A percentile compares a stretch with the other conserved stretches of the same genome.
These are phyloP conservation scores for Cercospora berteroae DNA, from an alignment of 2,329 filamentous ascomycete species.

Conservation along the genomic window DNA sequence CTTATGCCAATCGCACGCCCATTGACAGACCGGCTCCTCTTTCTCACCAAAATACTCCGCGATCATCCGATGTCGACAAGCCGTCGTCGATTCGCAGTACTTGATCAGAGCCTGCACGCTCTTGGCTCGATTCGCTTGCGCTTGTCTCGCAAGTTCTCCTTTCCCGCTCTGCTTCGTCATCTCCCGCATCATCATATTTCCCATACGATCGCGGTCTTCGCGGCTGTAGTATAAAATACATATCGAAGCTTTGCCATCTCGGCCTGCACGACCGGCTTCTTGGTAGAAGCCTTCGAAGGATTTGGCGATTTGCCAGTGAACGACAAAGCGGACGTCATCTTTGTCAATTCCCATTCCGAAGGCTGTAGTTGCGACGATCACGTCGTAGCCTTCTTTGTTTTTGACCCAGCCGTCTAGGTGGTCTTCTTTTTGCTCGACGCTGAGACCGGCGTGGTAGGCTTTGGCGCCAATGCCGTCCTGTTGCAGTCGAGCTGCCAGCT, in stretches of 20 bases:
- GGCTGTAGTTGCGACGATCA: conserved; percentile 91
- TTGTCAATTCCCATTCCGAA: conserved; percentile 99
- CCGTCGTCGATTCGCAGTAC: conserved; percentile 75
- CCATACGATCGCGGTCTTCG: conserved; percentile 77
- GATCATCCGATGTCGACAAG: conserved; percentile 74
- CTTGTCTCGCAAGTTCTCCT: conserved; percentile 36
- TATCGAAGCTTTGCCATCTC: conserved; percentile 81
- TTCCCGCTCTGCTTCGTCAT: conserved; percentile 37
- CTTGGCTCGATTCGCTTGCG: conserved; percentile 43
- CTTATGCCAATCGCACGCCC: conserved; percentile 52
- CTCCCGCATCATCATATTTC: conserved; percentile 50
- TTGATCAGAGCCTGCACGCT: conserved; percentile 60
- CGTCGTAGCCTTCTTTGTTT: conserved; percentile 74
- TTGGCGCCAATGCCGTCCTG: conserved; percentile 69
- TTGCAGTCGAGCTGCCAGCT: conserved; percentile 63
- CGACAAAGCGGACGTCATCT: conserved; percentile 87
- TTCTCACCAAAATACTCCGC: conserved; percentile 73
- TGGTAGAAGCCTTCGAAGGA: conserved; percentile 96
- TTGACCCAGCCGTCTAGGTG: conserved; percentile 70
- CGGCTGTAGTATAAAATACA: conserved; percentile 90
- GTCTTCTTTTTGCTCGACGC: conserved; percentile 65
- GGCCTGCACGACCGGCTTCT: conserved; percentile 85
- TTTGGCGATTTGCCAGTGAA: conserved; percentile 91
- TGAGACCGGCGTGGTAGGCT: conserved; percentile 69
- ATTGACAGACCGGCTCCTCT: conserved; percentile 40